phyloP scores from a whole-genome alignment of 305 asterid species.

The Vinca major region DNA sequence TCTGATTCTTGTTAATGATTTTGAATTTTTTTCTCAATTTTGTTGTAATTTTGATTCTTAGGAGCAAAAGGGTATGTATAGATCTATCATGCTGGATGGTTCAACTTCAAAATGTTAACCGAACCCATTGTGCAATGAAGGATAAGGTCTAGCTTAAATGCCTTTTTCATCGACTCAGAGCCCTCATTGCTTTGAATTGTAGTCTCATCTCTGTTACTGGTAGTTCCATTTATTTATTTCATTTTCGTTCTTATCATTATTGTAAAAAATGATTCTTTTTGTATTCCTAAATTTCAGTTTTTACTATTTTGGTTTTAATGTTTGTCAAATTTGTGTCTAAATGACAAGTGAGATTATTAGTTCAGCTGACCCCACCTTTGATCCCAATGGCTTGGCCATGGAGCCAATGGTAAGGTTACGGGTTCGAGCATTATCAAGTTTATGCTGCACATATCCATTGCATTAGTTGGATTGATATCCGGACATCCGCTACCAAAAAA shows the following conservation, averaged over 20 bases:
- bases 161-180: slow-evolving; percentile 82
- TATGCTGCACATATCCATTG: too few species aligned
- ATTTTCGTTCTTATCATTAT: neutral
- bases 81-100: slow-evolving; percentile 97
- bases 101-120: slow-evolving; percentile 65
- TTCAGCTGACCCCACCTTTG: too few species aligned
- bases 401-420: too few species aligned
- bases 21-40: neutral
- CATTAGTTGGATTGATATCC: too few species aligned
- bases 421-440: too few species aligned
- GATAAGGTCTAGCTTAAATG: slow-evolving; percentile 61
- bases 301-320: too few species aligned
- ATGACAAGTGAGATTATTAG: too few species aligned
- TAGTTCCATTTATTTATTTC: slow-evolving; percentile 11
- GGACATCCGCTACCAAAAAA: too few species aligned
- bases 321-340: too few species aligned
- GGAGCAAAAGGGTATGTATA: slow-evolving; percentile 91
- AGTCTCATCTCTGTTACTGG: slow-evolving; percentile 84
- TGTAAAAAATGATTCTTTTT: neutral
- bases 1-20: neutral
- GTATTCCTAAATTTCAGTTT: too few species aligned
- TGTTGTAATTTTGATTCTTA: slow-evolving; percentile 8
- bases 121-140: slow-evolving; percentile 49
- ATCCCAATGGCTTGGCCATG: too few species aligned
- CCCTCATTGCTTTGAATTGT: slow-evolving; percentile 89